These are phyloP conservation scores for Trichoderma harzianum DNA, from an alignment of 2,329 filamentous ascomycete genomes.

Conservation along the genomic window DNA sequence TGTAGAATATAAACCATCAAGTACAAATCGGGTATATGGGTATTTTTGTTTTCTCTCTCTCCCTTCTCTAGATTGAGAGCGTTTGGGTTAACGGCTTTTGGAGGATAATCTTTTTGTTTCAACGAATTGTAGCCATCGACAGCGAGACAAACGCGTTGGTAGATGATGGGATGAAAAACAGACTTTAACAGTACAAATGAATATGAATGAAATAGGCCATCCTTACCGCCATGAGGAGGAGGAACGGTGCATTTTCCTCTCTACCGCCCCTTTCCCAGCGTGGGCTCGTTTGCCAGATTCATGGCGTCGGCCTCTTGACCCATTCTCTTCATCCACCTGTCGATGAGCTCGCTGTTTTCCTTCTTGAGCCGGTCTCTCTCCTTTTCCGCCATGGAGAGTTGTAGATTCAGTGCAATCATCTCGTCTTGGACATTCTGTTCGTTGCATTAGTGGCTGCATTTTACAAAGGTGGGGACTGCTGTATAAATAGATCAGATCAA, in stretches of 20 bases:
- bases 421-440: conserved; percentile 82
- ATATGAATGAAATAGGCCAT: conserved; percentile 10
- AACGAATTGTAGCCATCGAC: conserved; percentile 3
- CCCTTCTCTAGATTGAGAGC: neutral
- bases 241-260: neutral
- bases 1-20: conserved; percentile 16
- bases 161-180: neutral
- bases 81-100: conserved; percentile 1
- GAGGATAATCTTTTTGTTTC: conserved; percentile 7
- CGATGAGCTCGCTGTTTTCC: conserved; percentile 86
- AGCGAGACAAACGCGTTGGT: conserved; percentile 4
- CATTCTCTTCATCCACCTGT: conserved; percentile 88
- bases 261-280: conserved; percentile 31
- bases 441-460: conserved; percentile 18
- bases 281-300: conserved; percentile 63
- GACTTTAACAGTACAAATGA: neutral
- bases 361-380: conserved; percentile 66
- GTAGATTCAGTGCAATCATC: conserved; percentile 79
- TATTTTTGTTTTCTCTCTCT: neutral
- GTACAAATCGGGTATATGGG: conserved; percentile 14
- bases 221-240: conserved; percentile 4
- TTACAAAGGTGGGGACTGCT: neutral
- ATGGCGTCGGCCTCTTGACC: conserved; percentile 81
- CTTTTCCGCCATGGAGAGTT: conserved; percentile 82
- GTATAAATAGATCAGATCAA: neutral